Evolutionary conservation across 108 stramenopile species (phyloP).

Genomic region (Nitzschia sp.): DNA sequence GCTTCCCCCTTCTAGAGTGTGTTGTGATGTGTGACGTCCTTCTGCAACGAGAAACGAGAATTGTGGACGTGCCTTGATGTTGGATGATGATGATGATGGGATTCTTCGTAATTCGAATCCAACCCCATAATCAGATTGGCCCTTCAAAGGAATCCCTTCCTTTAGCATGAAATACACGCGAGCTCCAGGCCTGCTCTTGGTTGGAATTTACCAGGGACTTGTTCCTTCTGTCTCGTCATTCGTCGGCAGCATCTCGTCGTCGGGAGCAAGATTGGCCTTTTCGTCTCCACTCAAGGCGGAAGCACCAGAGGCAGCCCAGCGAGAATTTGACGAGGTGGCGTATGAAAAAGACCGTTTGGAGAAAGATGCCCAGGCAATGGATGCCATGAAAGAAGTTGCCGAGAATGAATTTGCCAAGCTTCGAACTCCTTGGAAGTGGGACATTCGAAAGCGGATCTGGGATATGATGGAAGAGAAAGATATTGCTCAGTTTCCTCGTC

Average conservation of each 20-base stretch:
- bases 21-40: too few relatives aligned
- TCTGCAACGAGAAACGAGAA: too few relatives aligned
- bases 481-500: conserved; percentile 60
- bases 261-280: neutral
- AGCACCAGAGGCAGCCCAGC: neutral
- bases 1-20: too few relatives aligned
- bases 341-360: conserved; percentile 58
- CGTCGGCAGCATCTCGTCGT: too few relatives aligned
- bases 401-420: conserved; percentile 56
- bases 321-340: conserved; percentile 30
- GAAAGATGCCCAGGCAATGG: conserved; percentile 63
- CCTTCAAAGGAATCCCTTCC: too few relatives aligned
- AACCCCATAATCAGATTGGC: too few relatives aligned
- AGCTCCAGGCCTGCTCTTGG: neutral
- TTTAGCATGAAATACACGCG: neutral
- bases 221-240: too few relatives aligned
- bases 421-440: conserved; percentile 79
- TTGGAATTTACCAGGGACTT: too few relatives aligned
- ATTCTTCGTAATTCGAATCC: too few relatives aligned
- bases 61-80: too few relatives aligned
- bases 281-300: neutral
- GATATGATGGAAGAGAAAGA: conserved; percentile 65
- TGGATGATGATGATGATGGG: too few relatives aligned
- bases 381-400: conserved; percentile 55
- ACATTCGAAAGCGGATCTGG: conserved; percentile 69